Evolutionary conservation across 2,329 filamentous ascomycete species (phyloP).

Genomic region (Parastagonospora avenae): DNA sequence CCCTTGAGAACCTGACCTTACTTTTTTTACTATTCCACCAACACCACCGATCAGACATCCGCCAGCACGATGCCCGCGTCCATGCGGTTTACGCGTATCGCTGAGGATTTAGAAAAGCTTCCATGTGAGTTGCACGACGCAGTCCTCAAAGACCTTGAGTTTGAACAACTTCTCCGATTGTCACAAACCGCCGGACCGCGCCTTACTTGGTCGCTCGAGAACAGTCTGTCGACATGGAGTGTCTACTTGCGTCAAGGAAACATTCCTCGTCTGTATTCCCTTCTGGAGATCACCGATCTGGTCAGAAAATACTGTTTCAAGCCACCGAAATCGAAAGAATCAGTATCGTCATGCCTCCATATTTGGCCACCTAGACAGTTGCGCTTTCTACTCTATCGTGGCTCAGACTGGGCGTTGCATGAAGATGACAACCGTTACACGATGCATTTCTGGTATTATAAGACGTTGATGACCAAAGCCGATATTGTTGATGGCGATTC

Average conservation of each 20-base stretch:
- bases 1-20: too few relatives aligned
- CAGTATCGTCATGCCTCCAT: background rate
- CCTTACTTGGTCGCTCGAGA: constrained; percentile 9
- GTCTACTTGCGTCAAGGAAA: background rate
- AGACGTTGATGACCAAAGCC: too few relatives aligned
- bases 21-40: too few relatives aligned
- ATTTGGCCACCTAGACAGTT: background rate
- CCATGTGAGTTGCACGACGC: constrained; percentile 10
- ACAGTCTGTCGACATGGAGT: constrained; percentile 8
- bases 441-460: too few relatives aligned
- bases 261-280: background rate
- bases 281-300: constrained; percentile 3
- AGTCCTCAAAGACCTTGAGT: constrained; percentile 8
- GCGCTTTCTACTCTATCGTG: background rate
- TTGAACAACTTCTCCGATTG: constrained; percentile 10
- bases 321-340: background rate
- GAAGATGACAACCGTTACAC: background rate
- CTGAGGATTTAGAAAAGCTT: constrained; percentile 12
- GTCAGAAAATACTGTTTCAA: constrained; percentile 1
- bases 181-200: constrained; percentile 7
- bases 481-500: background rate
- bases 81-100: constrained; percentile 6
- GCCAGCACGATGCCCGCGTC: background rate
- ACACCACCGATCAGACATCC: too few relatives aligned
- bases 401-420: background rate